Evolutionary conservation across 164 flowering plant genomes (phyloP), one percentile per base, ranked within the genome.

Genomic region (Macadamia integrifolia): DNA sequence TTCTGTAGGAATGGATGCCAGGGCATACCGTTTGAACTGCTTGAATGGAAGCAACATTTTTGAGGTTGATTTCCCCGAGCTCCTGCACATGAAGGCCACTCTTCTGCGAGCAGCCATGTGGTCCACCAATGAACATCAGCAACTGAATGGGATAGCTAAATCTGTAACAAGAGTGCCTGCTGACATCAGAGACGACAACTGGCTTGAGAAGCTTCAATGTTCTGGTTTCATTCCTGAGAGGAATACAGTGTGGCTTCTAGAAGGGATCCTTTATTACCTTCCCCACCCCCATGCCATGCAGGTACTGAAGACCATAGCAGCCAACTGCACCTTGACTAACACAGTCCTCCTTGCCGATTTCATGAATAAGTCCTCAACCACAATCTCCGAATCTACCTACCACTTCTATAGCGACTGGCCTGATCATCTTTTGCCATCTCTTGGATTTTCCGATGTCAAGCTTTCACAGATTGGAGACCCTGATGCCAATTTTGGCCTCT

Each of bases 361-460:
- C 64, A 90, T 92, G 96, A 92, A 92, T 78, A 82, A 92, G 68
- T 80, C 88, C 62, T 84, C 95, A 42, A 85, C 98, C 58, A 73
- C 78, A 28, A 71, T 91, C 3, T 79, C 90, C 17, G 78, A 58
- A 31, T 84, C 94, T 61, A 75, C 71, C 71, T 92, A 74, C 73
- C 92, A 86, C 42, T 92, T 92, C 81, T 85, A 88, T 61, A 84
- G 98, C 67, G 96, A 92, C 65, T 92, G 96, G 96, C 96, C 96
- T 5, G 98, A 92, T 66, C 85, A 86, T 56, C 89, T 92, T 70
- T 80, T 92, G 57, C 92, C 96, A 49, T 81, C 98, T 60, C 80
- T 92, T 15, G 98, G 96, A 30, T 92, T 90, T 77, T 75, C 98
- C 10, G 77, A 86, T 66, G 91, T 89, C 15, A 80, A 73, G 64